phyloP scores from a whole-genome alignment of 805 yeast species.

The Lachancea nothofagi region DNA sequence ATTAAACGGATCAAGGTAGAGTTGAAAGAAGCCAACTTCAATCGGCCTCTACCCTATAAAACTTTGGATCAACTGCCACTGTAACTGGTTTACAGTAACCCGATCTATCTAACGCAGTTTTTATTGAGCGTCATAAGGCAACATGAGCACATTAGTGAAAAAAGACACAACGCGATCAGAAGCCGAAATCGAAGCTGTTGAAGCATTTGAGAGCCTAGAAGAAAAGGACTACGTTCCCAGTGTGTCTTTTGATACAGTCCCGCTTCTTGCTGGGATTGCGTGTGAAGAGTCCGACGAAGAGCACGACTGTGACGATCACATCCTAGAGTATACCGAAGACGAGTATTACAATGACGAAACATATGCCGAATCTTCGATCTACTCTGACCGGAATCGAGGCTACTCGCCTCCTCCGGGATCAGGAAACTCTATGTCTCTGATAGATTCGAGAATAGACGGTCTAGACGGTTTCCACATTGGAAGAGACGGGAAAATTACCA shows the following conservation, averaged over 20 bases:
- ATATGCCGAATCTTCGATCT: constrained; percentile 10
- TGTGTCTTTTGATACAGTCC: constrained; percentile 34
- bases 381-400: constrained; percentile 9
- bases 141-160: no score
- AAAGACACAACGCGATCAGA: neutral
- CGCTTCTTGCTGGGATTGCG: constrained; percentile 20
- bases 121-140: no score
- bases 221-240: constrained; percentile 16
- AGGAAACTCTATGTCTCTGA: constrained; percentile 6
- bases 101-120: no score
- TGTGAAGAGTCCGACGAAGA: constrained; percentile 22
- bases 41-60: neutral
- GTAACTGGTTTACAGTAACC: neutral
- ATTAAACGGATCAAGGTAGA: no score
- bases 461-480: constrained; percentile 22
- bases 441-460: constrained; percentile 12
- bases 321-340: constrained; percentile 29
- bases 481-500: constrained; percentile 29
- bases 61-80: neutral
- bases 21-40: neutral
- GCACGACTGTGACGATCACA: constrained; percentile 26
- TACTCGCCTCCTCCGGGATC: constrained; percentile 11
- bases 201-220: neutral
- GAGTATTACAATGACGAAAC: constrained; percentile 32
- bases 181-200: neutral